Evolutionary conservation across 495 filamentous ascomycete species (phyloP), one percentile per base, ranked within the genome.

Genomic region (Aspergillus cristatus): DNA sequence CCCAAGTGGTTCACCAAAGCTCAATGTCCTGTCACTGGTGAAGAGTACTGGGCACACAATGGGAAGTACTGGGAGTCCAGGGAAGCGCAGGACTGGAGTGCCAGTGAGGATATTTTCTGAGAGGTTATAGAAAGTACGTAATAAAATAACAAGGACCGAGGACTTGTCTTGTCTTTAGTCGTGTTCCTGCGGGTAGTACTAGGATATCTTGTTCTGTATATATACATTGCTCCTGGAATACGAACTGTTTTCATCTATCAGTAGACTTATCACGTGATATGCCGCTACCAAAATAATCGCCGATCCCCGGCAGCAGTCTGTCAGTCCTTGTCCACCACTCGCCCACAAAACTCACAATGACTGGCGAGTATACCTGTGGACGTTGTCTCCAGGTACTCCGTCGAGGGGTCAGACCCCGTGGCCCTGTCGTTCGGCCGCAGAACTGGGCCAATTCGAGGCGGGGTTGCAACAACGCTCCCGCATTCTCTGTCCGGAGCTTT

Each of bases 41-140:
- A 94, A 60, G 77, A 82, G 46, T 93, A 81, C 64, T 98, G 91
- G 91, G 66, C 76, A 36, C 90, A 85, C 47, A 88, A 79, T 50
- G 84, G 80, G 3, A 74, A 84, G 57, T 98, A 98, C 57, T 98
- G 91, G 91, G 61, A 66, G 41, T 72, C 63, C 18, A 58, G 68
- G 47, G 69, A 65, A 29, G 60, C 52, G 35, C 68, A 67, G 39
- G 61, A 68, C 49, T 77, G 76, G 65, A 67, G 64, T 37, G 50
- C 52, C 13, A 64, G 78, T 18, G 75, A 85, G 46, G 76, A 82
- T 58, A 84, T 86, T 28, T 86, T 83, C 54, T 79, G 20, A 58
- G 40, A 28, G 13, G 24, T 7, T 2, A 22, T 34, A 34, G 7
- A 4, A 24, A 8, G 4, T 24, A 24, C 20, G 20, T 24, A 8